Percentiles rank a stretch among this genome's conserved stretches.
These are phyloP conservation scores for Triticum urartu DNA, from an alignment of 176 grass and related monocot genomes.

Conservation along the genomic window DNA sequence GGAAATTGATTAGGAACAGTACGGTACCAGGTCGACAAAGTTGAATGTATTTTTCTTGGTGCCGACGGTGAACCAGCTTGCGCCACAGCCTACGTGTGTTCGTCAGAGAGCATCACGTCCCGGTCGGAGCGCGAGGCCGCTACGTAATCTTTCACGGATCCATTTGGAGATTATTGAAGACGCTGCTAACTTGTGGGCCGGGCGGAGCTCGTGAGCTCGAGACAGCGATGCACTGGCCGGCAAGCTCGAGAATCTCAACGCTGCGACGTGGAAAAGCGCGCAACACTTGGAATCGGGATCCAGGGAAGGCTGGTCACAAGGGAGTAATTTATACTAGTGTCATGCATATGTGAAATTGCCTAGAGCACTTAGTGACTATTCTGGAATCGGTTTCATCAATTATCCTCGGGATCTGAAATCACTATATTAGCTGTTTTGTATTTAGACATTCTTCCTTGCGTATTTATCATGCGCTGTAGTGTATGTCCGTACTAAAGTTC, in stretches of 20 bases:
- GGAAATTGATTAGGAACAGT: not conserved
- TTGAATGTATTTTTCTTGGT: not conserved
- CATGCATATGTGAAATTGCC: too few species aligned
- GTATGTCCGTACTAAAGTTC: too few species aligned
- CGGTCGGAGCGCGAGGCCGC: not conserved
- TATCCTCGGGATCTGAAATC: too few species aligned
- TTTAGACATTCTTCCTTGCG: too few species aligned
- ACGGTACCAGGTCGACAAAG: not conserved
- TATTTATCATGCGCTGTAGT: too few species aligned
- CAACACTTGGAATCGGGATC: too few species aligned
- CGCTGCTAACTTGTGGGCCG: not conserved
- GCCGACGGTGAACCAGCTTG: not conserved
- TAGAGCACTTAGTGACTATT: too few species aligned
- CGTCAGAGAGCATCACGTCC: not conserved
- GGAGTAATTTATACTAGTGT: too few species aligned
- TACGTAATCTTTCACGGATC: not conserved
- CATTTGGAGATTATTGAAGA: not conserved
- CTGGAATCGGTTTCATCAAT: too few species aligned
- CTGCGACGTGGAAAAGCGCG: not conserved
- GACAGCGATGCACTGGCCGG: not conserved
- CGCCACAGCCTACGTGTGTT: not conserved
- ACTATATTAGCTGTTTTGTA: too few species aligned
- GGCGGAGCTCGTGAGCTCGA: not conserved
- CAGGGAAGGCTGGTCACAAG: too few species aligned
- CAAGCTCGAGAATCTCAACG: not conserved